phyloP scores from a whole-genome alignment of 805 yeast species.

The Kluyveromyces nonfermentans region DNA sequence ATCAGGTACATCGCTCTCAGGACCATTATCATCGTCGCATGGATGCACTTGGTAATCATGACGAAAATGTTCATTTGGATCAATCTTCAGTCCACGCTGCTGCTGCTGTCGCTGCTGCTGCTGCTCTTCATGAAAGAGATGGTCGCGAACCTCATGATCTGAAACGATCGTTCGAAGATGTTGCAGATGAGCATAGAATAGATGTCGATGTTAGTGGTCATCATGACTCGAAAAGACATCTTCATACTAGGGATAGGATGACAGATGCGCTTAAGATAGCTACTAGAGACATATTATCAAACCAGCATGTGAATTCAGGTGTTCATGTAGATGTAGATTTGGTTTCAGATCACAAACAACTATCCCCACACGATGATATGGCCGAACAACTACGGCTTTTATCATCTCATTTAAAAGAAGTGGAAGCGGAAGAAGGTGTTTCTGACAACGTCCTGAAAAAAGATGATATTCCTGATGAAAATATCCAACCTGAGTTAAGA shows the following conservation, averaged over 20 bases:
- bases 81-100: conserved; percentile 1
- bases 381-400: conserved; percentile 28
- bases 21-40: conserved; percentile 5
- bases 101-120: conserved; percentile 11
- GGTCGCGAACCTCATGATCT: conserved; percentile 6
- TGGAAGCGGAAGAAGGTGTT: conserved; percentile 18
- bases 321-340: conserved; percentile 16
- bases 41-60: conserved; percentile 1
- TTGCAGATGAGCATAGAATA: not conserved
- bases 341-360: conserved; percentile 22
- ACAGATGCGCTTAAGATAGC: conserved; percentile 2
- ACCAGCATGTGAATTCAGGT: not conserved
- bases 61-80: not conserved
- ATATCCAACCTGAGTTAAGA: conserved; percentile 30
- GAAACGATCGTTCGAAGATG: conserved; percentile 9
- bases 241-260: conserved; percentile 1
- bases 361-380: conserved; percentile 24
- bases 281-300: conserved; percentile 1
- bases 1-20: not conserved
- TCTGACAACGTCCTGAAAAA: conserved; percentile 11
- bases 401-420: conserved; percentile 29
- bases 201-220: not conserved
- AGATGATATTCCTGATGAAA: conserved; percentile 25
- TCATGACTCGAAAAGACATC: conserved; percentile 1
- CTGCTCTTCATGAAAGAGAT: conserved; percentile 6